phyloP scores from a whole-genome alignment of 2,329 filamentous ascomycete genomes.

The Trichoderma atrobrunneum region DNA sequence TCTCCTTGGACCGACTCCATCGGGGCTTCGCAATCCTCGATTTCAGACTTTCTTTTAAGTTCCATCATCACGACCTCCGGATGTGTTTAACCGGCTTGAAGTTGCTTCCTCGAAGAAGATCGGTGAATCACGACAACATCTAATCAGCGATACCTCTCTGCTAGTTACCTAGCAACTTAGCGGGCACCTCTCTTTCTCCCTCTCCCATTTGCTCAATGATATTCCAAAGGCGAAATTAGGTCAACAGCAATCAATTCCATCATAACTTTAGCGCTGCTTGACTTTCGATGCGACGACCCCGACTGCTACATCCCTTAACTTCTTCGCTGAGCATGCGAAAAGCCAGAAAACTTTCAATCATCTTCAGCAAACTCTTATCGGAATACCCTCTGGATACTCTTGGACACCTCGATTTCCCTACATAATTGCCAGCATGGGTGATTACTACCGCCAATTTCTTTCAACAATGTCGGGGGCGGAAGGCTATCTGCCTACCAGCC shows the following conservation, averaged over 20 bases:
- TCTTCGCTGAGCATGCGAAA: conserved; percentile 17
- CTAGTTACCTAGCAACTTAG: neutral
- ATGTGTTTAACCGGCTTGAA: neutral
- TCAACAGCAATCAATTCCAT: neutral
- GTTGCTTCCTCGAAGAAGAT: neutral
- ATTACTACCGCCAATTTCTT: conserved; percentile 56
- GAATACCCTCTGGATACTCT: neutral
- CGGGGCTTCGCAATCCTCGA: neutral
- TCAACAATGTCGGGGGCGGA: conserved; percentile 50
- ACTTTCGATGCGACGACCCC: conserved; percentile 15
- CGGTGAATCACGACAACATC: neutral
- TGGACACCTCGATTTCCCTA: conserved; percentile 13
- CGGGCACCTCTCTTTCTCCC: neutral
- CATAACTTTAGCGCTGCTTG: neutral
- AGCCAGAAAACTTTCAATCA: neutral
- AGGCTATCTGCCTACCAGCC: conserved; percentile 37
- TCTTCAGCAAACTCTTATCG: neutral
- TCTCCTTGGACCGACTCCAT: neutral
- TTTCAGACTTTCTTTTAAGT: neutral
- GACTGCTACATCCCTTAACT: neutral
- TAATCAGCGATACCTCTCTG: neutral
- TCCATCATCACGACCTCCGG: neutral
- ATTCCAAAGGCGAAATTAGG: neutral
- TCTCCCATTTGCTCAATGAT: neutral
- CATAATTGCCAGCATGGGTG: conserved; percentile 43